Percentiles rank a stretch among this genome's conserved stretches.
These are phyloP conservation scores for Castanospermum australe DNA, from an alignment of 306 rosid genomes.

Conservation along the genomic window DNA sequence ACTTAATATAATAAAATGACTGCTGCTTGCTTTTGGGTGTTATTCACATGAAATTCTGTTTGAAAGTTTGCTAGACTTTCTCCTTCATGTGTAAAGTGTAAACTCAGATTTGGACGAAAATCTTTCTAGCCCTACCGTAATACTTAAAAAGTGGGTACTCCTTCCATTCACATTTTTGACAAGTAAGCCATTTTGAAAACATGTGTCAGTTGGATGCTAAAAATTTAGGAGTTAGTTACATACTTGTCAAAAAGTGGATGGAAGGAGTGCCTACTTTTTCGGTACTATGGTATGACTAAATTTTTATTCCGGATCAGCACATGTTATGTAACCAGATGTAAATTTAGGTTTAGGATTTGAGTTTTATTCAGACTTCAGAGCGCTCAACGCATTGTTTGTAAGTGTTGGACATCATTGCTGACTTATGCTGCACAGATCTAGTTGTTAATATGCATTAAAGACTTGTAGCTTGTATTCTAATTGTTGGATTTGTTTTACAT, in stretches of 20 bases:
- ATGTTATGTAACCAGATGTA: background rate
- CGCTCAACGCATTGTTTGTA: background rate
- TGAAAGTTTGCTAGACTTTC: background rate
- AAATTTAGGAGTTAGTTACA: background rate
- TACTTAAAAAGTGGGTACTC: background rate
- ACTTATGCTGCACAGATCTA: background rate
- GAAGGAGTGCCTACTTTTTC: background rate
- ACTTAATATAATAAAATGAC: background rate
- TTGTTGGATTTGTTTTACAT: background rate
- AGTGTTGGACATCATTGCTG: slow-evolving; percentile 1
- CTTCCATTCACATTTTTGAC: background rate
- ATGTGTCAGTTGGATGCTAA: background rate
- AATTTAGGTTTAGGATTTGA: background rate
- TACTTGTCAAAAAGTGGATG: background rate
- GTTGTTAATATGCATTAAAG: background rate
- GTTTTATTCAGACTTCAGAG: background rate
- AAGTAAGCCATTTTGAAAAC: background rate
- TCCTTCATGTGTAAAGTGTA: background rate
- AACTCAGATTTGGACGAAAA: background rate
- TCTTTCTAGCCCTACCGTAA: background rate
- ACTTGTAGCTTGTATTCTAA: background rate
- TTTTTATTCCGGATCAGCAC: no score
- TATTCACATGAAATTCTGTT: background rate
- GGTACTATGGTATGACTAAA: background rate
- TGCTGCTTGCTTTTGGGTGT: background rate